Percentiles rank a stretch among this genome's conserved stretches.
Conservation (phyloP, 106 monocot species). For the Dendrobium nobile region DNA sequence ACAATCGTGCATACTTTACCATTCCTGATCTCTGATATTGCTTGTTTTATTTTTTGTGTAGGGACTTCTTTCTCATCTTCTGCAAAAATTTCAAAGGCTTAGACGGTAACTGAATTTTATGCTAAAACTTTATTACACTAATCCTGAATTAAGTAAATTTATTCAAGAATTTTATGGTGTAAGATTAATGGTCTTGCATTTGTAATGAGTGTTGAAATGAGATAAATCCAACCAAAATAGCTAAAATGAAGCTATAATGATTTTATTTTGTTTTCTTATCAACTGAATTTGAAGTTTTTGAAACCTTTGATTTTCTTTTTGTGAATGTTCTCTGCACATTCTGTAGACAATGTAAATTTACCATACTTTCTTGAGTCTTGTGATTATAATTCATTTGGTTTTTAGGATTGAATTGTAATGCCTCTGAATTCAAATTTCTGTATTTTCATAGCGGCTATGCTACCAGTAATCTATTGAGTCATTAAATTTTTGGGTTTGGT, state of each 20-base stretch:
- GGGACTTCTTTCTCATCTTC: conserved; percentile 80
- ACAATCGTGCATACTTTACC: background rate
- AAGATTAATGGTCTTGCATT: background rate
- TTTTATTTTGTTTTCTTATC: background rate
- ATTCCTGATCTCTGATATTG: background rate
- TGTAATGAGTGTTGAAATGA: background rate
- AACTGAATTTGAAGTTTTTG: background rate
- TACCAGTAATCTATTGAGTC: background rate
- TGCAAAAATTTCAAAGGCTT: conserved; percentile 50
- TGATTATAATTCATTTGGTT: background rate
- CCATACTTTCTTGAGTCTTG: background rate
- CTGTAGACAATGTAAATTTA: background rate
- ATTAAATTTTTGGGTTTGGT: background rate
- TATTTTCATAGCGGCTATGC: background rate
- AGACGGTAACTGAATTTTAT: conserved; percentile 45
- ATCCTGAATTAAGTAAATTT: too few relatives aligned
- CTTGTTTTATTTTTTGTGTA: conserved; percentile 24
- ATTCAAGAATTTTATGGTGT: too few relatives aligned
- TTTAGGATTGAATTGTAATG: background rate
- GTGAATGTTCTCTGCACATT: background rate
- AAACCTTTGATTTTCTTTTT: background rate
- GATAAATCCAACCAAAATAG: background rate
- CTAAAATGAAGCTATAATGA: background rate
- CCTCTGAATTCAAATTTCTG: background rate
- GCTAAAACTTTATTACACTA: background rate